Evolutionary conservation across 352 stramenopile species (phyloP).

Genomic region (Phytophthora parvispora): DNA sequence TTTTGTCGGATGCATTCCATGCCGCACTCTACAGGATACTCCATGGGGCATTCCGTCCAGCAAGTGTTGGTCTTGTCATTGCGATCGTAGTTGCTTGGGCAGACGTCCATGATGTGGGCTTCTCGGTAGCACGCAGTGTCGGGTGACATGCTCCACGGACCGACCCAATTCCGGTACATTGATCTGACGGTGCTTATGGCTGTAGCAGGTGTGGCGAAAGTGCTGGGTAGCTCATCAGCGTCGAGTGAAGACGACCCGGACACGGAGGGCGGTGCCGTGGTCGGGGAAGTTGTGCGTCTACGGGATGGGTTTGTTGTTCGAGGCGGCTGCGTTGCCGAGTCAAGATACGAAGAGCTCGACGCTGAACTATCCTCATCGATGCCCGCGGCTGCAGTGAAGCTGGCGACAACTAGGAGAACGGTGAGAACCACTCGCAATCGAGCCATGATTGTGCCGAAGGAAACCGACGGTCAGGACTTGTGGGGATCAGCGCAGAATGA

Average conservation of each 20-base stretch:
- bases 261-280: not conserved
- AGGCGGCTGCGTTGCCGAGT: not conserved
- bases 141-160: slow-evolving; percentile 31
- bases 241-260: slow-evolving; percentile 5
- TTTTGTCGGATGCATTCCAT: slow-evolving; percentile 65
- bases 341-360: not conserved
- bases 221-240: not conserved
- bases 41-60: slow-evolving; percentile 64
- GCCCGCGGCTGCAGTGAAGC: slow-evolving; percentile 1
- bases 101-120: slow-evolving; percentile 47
- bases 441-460: slow-evolving; percentile 20
- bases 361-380: slow-evolving; percentile 6
- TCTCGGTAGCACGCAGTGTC: slow-evolving; percentile 39
- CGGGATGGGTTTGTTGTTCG: not conserved
- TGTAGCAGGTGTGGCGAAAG: slow-evolving; percentile 15
- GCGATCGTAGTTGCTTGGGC: slow-evolving; percentile 49
- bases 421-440: slow-evolving; percentile 7
- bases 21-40: slow-evolving; percentile 65
- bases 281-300: not conserved
- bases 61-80: slow-evolving; percentile 61
- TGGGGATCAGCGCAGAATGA: slow-evolving; percentile 16
- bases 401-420: not conserved
- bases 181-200: slow-evolving; percentile 32
- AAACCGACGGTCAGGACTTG: not conserved
- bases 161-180: slow-evolving; percentile 51